Conservation (phyloP, 768 basidiomycete genomes). For the Leccinum sublutescens region DNA sequence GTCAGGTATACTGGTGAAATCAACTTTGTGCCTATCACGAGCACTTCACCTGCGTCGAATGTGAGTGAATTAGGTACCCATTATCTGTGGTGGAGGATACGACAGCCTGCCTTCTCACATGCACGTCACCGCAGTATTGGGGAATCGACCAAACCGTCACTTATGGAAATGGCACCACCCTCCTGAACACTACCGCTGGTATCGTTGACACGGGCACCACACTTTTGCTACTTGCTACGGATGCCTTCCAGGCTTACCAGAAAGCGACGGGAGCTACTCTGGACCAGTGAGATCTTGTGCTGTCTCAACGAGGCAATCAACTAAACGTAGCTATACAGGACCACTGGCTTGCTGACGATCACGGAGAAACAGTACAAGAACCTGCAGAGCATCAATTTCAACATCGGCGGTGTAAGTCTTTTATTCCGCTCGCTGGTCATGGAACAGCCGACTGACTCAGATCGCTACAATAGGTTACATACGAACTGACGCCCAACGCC, state of each 20-base stretch:
- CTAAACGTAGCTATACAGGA: conserved; percentile 24
- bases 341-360: conserved; percentile 58
- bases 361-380: conserved; percentile 46
- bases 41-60: conserved; percentile 42
- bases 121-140: conserved; percentile 37
- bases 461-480: conserved; percentile 38
- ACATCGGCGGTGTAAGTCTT: conserved; percentile 42
- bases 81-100: neutral
- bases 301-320: neutral
- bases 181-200: conserved; percentile 40
- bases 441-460: neutral
- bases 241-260: conserved; percentile 57
- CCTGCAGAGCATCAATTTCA: conserved; percentile 52
- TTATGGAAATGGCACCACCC: conserved; percentile 34
- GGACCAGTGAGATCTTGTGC: conserved; percentile 40
- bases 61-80: conserved; percentile 14
- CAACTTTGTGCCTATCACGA: conserved; percentile 41
- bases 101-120: neutral
- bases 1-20: conserved; percentile 35
- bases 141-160: conserved; percentile 43
- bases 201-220: conserved; percentile 54
- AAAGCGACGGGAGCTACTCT: conserved; percentile 50
- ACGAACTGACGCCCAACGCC: conserved; percentile 58
- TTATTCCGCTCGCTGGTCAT: neutral
- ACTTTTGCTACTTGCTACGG: conserved; percentile 53